phyloP scores from a whole-genome alignment of 129 eudicot species.

The Flaveria linearis region DNA sequence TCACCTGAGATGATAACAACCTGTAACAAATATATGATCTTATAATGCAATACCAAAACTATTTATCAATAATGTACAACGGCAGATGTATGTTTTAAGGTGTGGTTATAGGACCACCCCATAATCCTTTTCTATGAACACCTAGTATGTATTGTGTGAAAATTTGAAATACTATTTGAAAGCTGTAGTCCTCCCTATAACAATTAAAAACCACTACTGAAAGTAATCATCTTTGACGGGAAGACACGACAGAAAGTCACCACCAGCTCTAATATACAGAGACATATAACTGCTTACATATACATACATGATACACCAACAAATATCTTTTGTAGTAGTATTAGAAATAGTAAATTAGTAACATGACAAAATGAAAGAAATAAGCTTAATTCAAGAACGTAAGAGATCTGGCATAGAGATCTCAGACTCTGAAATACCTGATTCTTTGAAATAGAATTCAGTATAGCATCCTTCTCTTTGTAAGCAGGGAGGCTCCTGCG shows the following conservation, averaged over 20 bases:
- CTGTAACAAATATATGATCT: slow-evolving; percentile 37
- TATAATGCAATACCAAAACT: slow-evolving; percentile 1
- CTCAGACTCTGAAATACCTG: slow-evolving; percentile 50
- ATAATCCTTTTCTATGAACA: neutral
- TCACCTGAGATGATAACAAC: slow-evolving; percentile 94
- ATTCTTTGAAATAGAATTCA: slow-evolving; percentile 60
- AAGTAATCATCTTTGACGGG: neutral
- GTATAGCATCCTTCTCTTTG: slow-evolving; percentile 72
- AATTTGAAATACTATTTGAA: neutral
- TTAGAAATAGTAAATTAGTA: neutral
- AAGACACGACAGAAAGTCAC: neutral
- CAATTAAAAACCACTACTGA: neutral
- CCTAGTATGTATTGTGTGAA: neutral
- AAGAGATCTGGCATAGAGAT: neutral
- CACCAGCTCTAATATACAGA: neutral
- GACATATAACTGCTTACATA: neutral
- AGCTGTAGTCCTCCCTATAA: neutral
- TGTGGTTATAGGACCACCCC: neutral
- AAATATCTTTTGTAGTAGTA: neutral
- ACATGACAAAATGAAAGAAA: neutral
- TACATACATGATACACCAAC: neutral
- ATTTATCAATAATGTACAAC: neutral
- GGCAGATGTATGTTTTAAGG: slow-evolving; percentile 9
- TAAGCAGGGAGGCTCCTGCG: slow-evolving; percentile 81
- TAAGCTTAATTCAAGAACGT: neutral